Evolutionary conservation across 2,329 filamentous ascomycete species (phyloP).

Genomic region (Xylariales sp.): DNA sequence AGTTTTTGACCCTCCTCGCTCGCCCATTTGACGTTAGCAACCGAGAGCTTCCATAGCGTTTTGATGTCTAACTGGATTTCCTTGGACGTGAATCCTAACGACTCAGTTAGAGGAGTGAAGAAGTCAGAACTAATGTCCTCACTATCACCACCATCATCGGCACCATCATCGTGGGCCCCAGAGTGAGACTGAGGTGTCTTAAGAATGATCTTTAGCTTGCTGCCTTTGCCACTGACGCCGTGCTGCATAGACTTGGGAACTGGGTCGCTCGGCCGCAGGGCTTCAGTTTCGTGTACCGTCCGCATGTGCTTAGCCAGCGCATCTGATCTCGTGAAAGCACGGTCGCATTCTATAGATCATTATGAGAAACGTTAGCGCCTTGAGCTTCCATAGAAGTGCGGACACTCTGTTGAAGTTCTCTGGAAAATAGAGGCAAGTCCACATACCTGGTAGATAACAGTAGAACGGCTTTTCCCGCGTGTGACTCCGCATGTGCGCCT

Average conservation of each 20-base stretch:
- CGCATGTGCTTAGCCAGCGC: constrained; percentile 98
- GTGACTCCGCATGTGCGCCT: constrained; percentile 96
- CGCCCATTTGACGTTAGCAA: constrained; percentile 69
- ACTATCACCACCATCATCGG: constrained; percentile 49
- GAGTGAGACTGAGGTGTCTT: constrained; percentile 56
- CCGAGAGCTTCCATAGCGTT: constrained; percentile 64
- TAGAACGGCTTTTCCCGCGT: constrained; percentile 98
- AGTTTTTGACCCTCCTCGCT: constrained; percentile 62
- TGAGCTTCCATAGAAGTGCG: constrained; percentile 5
- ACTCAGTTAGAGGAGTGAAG: constrained; percentile 49
- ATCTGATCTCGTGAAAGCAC: constrained; percentile 92
- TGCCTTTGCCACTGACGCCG: constrained; percentile 37
- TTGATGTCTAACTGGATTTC: constrained; percentile 59
- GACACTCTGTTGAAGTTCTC: constrained; percentile 2
- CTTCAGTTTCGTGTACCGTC: constrained; percentile 96
- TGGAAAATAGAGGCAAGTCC: constrained; percentile 2
- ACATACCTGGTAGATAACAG: constrained; percentile 83
- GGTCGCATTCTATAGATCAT: constrained; percentile 74
- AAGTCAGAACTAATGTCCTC: constrained; percentile 56
- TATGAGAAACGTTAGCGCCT: constrained; percentile 21
- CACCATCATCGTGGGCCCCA: constrained; percentile 48
- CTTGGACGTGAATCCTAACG: constrained; percentile 59
- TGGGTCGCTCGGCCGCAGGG: constrained; percentile 73
- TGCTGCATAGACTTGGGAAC: constrained; percentile 64
- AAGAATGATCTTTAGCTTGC: constrained; percentile 59